Conservation (phyloP, 768 basidiomycete genomes). For the Lactarius akahatsu region DNA sequence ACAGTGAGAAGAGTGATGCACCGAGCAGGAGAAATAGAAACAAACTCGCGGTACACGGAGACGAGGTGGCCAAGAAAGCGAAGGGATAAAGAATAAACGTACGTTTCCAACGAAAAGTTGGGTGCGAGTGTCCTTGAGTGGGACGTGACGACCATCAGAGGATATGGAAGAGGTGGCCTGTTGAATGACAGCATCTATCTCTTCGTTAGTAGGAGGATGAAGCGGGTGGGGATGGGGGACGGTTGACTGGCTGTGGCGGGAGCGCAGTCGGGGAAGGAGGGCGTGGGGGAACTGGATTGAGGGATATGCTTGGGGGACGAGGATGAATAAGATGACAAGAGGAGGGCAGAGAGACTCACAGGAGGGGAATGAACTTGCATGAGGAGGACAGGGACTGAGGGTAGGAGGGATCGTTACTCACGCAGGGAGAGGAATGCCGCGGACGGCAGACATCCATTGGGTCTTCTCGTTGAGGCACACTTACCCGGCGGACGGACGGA, state of each 20-base stretch:
- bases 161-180: slow-evolving; percentile 75
- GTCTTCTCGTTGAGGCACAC: slow-evolving; percentile 6
- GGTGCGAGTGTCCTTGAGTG: slow-evolving; percentile 81
- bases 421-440: slow-evolving; percentile 23
- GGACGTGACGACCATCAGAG: slow-evolving; percentile 46
- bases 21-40: background rate
- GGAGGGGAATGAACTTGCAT: slow-evolving; percentile 23
- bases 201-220: slow-evolving; percentile 63
- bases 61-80: slow-evolving; percentile 5
- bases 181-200: slow-evolving; percentile 91
- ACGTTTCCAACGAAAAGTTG: slow-evolving; percentile 98
- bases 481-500: slow-evolving; percentile 15
- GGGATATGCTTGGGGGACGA: slow-evolving; percentile 10
- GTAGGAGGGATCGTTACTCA: slow-evolving; percentile 14
- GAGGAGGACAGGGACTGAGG: slow-evolving; percentile 16
- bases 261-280: slow-evolving; percentile 12
- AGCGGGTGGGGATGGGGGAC: slow-evolving; percentile 7
- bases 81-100: slow-evolving; percentile 36
- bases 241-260: slow-evolving; percentile 1
- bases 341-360: slow-evolving; percentile 8
- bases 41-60: background rate
- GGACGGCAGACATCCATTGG: slow-evolving; percentile 22
- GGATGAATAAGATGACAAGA: slow-evolving; percentile 11
- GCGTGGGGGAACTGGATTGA: slow-evolving; percentile 12
- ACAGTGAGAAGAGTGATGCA: slow-evolving; percentile 10